phyloP scores from a whole-genome alignment of 139 green algal species.

The Deuterostichococcus epilithicus region DNA sequence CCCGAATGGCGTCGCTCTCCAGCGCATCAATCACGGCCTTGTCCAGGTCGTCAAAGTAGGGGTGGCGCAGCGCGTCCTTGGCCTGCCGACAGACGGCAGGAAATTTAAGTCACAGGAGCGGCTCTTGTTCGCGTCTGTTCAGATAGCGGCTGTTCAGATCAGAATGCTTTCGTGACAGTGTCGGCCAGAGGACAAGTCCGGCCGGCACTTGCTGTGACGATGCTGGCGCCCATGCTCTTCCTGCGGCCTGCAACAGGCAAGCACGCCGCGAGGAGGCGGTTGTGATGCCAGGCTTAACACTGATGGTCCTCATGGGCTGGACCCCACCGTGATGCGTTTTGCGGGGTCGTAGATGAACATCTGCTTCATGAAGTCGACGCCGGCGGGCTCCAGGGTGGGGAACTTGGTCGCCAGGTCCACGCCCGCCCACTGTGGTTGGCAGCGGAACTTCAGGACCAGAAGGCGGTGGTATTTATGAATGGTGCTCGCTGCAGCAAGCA shows the following conservation, averaged over 20 bases:
- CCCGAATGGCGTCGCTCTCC: constrained; percentile 44
- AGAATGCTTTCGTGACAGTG: too few species aligned
- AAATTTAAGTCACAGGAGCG: too few species aligned
- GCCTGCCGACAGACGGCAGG: constrained; percentile 47
- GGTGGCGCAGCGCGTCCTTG: constrained; percentile 90
- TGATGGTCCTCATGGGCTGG: neutral
- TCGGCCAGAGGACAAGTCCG: too few species aligned
- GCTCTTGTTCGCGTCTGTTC: too few species aligned
- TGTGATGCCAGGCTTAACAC: too few species aligned
- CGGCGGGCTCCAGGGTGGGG: constrained; percentile 67
- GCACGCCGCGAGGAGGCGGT: too few species aligned
- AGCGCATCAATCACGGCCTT: constrained; percentile 64
- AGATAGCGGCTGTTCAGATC: too few species aligned
- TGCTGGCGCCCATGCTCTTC: constrained; percentile 48
- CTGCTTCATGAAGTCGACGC: constrained; percentile 68
- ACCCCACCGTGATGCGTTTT: constrained; percentile 59
- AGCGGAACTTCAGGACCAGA: too few species aligned
- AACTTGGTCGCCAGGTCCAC: constrained; percentile 42
- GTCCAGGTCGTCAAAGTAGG: constrained; percentile 92
- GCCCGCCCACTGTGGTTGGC: constrained; percentile 49
- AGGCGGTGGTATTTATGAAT: too few species aligned
- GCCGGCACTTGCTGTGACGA: constrained; percentile 25
- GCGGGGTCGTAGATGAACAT: constrained; percentile 78
- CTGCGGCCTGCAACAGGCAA: too few species aligned
- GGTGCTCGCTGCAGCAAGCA: too few species aligned